A percentile compares a stretch with the other conserved stretches of the same genome.
Evolutionary conservation across 2,329 filamentous ascomycete genomes (phyloP).

Genomic region (Aspergillus vadensis): DNA sequence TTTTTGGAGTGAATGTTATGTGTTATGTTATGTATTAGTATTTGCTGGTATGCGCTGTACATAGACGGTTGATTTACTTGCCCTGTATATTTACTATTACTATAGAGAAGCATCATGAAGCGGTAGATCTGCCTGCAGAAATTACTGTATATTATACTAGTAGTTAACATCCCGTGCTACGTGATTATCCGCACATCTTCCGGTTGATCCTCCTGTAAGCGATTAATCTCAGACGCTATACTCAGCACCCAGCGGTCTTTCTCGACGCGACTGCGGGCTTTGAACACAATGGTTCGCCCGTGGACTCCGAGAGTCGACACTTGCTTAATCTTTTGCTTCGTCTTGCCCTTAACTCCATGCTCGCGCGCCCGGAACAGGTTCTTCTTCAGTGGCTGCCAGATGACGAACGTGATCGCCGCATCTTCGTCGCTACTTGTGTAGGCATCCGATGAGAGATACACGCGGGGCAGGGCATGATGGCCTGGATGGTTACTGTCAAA

Average conservation of each 20-base stretch:
- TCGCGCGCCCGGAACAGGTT: slow-evolving; percentile 55
- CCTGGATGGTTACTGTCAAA: slow-evolving; percentile 65
- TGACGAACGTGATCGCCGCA: slow-evolving; percentile 67
- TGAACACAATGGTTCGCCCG: slow-evolving; percentile 66
- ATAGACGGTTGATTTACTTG: not conserved
- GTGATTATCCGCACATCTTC: slow-evolving; percentile 53
- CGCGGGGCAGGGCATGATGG: slow-evolving; percentile 59
- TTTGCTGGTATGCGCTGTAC: slow-evolving; percentile 9
- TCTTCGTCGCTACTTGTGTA: slow-evolving; percentile 67
- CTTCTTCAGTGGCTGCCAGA: slow-evolving; percentile 63
- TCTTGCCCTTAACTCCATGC: slow-evolving; percentile 41
- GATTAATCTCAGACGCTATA: slow-evolving; percentile 67
- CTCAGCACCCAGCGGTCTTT: slow-evolving; percentile 69
- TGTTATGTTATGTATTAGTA: not conserved
- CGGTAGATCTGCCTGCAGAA: slow-evolving; percentile 3
- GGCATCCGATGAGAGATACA: slow-evolving; percentile 59
- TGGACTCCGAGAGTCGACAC: slow-evolving; percentile 63
- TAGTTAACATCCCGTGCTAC: not conserved
- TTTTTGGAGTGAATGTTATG: slow-evolving; percentile 21
- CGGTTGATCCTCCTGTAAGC: slow-evolving; percentile 49
- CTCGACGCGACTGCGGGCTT: slow-evolving; percentile 64
- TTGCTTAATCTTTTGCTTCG: slow-evolving; percentile 54
- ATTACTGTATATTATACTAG: not conserved
- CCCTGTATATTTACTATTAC: not conserved
- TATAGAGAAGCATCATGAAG: not conserved